Evolutionary conservation across 83 land plant species (phyloP).

Genomic region (Picea abies): DNA sequence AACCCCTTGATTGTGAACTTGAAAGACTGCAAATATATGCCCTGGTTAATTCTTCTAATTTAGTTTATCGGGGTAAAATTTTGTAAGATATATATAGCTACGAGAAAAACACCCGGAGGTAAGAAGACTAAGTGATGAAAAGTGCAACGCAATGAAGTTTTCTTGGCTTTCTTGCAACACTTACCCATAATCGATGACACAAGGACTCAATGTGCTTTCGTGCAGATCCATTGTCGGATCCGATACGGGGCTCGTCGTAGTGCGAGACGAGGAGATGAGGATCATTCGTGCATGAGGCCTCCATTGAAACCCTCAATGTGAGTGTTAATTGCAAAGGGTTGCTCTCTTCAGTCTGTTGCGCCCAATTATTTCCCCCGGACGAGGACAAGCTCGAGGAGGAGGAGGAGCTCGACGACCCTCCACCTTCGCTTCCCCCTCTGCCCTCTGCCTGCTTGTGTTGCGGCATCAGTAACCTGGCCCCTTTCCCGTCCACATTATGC

Average conservation of each 20-base stretch:
- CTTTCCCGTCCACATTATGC: slow-evolving; percentile 7
- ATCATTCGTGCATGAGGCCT: slow-evolving; percentile 53
- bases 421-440: slow-evolving; percentile 10
- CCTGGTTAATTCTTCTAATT: no score
- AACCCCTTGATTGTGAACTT: no score
- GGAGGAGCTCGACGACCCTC: not conserved
- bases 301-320: slow-evolving; percentile 61
- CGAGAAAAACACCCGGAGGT: no score
- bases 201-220: slow-evolving; percentile 29
- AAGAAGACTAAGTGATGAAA: no score
- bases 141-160: no score
- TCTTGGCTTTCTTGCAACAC: not conserved
- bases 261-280: slow-evolving; percentile 52
- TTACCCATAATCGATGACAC: slow-evolving; percentile 82
- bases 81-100: no score
- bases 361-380: slow-evolving; percentile 56
- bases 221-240: not conserved
- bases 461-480: slow-evolving; percentile 11
- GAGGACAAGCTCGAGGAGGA: slow-evolving; percentile 6
- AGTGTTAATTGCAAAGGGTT: slow-evolving; percentile 78
- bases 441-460: not conserved
- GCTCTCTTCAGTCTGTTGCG: slow-evolving; percentile 84
- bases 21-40: no score
- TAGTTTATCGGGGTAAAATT: no score
- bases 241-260: slow-evolving; percentile 17